Conservation (phyloP, 306 rosid species). For the Corylus heterophylla region DNA sequence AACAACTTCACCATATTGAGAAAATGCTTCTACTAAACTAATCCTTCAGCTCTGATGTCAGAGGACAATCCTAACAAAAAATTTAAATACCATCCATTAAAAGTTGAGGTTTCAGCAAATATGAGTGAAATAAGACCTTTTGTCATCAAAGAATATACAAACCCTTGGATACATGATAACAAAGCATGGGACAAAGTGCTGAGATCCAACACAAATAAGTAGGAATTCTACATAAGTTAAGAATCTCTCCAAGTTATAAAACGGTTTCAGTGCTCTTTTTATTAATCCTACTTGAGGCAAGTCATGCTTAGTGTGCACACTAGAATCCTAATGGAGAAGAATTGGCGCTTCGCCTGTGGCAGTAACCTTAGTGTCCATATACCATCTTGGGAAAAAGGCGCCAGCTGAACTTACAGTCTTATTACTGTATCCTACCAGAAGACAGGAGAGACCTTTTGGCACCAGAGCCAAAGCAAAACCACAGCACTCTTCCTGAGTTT, state of each 20-base stretch:
- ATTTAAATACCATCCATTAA: neutral
- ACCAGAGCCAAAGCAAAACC: no score
- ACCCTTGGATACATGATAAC: neutral
- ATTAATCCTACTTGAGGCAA: no score
- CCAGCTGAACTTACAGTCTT: neutral
- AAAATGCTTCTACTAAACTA: conserved; percentile 66
- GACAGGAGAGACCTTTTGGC: no score
- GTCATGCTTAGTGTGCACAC: no score
- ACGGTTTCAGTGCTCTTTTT: no score
- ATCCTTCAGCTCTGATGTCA: conserved; percentile 57
- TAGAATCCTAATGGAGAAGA: no score
- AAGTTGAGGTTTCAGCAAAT: neutral
- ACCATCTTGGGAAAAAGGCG: neutral
- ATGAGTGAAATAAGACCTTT: neutral
- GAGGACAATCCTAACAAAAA: conserved; percentile 64
- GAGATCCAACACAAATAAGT: neutral
- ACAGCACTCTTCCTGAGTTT: no score
- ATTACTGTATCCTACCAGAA: no score
- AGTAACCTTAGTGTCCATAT: neutral
- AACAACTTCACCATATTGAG: conserved; percentile 75
- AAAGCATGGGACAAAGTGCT: neutral
- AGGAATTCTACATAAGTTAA: neutral
- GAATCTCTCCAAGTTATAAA: no score
- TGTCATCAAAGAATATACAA: neutral
- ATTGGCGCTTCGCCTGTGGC: neutral